Evolutionary conservation across 2,329 filamentous ascomycete species (phyloP).

Genomic region (Paramyrothecium sp.): DNA sequence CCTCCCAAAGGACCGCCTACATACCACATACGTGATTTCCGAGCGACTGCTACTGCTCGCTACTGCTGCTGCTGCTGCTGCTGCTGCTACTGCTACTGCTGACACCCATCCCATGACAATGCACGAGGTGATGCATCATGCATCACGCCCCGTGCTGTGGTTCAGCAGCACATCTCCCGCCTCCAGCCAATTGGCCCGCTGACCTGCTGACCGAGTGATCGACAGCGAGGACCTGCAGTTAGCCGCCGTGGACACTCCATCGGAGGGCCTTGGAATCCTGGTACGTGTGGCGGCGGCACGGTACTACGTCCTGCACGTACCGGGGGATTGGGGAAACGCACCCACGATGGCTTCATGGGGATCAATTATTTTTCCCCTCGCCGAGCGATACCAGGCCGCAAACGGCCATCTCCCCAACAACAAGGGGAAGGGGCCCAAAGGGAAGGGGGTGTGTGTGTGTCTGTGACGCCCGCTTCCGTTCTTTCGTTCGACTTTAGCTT

Average conservation of each 20-base stretch:
- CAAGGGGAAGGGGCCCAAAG: no score
- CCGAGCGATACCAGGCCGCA: slow-evolving; percentile 6
- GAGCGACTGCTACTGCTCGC: no score
- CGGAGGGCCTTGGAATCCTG: background rate
- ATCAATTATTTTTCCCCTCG: slow-evolving; percentile 4
- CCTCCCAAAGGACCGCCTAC: no score
- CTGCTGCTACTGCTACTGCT: background rate
- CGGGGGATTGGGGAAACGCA: background rate
- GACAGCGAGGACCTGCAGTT: slow-evolving; percentile 1
- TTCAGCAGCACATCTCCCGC: background rate
- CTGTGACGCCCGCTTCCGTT: slow-evolving; percentile 9
- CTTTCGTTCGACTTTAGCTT: slow-evolving; percentile 7
- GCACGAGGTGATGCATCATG: background rate
- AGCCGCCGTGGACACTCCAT: slow-evolving; percentile 1
- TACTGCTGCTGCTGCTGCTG: background rate
- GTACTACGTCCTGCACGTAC: background rate
- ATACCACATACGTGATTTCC: no score
- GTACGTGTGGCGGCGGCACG: background rate
- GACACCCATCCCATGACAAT: slow-evolving; percentile 1
- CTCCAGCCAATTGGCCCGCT: slow-evolving; percentile 1
- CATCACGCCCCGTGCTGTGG: background rate
- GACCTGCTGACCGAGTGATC: slow-evolving; percentile 3
- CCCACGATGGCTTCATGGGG: slow-evolving; percentile 7
- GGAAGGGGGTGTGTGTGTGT: no score
- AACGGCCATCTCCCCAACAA: slow-evolving; percentile 14